Percentiles rank a stretch among this genome's conserved stretches.
phyloP scores from a whole-genome alignment of 1,284 basidiomycete genomes.

The Lentinus polychrous region DNA sequence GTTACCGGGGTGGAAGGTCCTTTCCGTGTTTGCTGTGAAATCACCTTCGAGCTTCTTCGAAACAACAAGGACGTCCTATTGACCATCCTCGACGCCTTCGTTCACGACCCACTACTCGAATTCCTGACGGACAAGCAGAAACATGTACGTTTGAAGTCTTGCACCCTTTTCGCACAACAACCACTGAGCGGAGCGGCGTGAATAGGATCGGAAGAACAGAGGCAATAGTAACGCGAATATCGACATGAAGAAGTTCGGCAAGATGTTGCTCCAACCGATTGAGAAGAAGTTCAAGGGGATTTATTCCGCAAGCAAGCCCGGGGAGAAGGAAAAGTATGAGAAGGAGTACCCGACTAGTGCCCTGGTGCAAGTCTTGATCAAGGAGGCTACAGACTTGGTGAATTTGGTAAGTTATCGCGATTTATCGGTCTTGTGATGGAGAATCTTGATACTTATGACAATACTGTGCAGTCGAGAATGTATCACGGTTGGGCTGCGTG shows the following conservation, averaged over 20 bases:
- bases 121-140: slow-evolving; percentile 74
- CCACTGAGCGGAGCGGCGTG: neutral
- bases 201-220: slow-evolving; percentile 30
- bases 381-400: slow-evolving; percentile 68
- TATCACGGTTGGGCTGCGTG: slow-evolving; percentile 85
- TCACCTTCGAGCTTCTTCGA: slow-evolving; percentile 83
- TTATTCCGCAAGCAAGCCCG: slow-evolving; percentile 49
- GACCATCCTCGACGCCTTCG: slow-evolving; percentile 95
- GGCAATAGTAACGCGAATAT: too few species aligned
- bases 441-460: slow-evolving; percentile 21
- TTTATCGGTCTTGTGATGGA: slow-evolving; percentile 33
- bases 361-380: slow-evolving; percentile 85
- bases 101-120: slow-evolving; percentile 96
- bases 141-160: too few species aligned
- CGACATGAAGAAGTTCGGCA: slow-evolving; percentile 60
- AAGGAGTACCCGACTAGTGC: slow-evolving; percentile 77
- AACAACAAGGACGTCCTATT: slow-evolving; percentile 93
- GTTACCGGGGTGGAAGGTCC: slow-evolving; percentile 84
- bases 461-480: slow-evolving; percentile 54
- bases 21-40: slow-evolving; percentile 90
- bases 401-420: slow-evolving; percentile 64
- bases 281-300: slow-evolving; percentile 80
- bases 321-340: slow-evolving; percentile 42
- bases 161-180: neutral
- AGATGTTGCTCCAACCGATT: slow-evolving; percentile 73